Conservation (phyloP, 352 stramenopile species). For the Thraustotheca clavata region DNA sequence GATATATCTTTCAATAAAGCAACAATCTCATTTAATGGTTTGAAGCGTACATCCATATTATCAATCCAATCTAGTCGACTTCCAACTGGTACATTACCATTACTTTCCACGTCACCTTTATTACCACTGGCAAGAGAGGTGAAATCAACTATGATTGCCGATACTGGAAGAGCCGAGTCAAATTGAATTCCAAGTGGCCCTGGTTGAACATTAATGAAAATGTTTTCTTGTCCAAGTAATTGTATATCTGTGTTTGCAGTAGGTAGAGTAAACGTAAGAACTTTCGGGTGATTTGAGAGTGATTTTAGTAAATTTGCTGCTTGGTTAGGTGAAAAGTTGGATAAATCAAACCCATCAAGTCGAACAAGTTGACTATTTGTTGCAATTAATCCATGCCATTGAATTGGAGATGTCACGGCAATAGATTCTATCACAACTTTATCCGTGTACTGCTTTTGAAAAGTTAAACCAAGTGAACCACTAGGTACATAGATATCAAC, state of each 20-base stretch:
- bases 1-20: conserved; percentile 30
- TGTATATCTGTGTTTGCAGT: conserved; percentile 29
- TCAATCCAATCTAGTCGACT: conserved; percentile 47
- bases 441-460: conserved; percentile 28
- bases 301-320: conserved; percentile 33
- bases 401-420: conserved; percentile 23
- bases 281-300: conserved; percentile 35
- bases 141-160: conserved; percentile 26
- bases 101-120: conserved; percentile 19
- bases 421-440: conserved; percentile 22
- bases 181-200: conserved; percentile 32
- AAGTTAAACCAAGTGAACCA: conserved; percentile 43
- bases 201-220: conserved; percentile 22
- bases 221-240: conserved; percentile 4
- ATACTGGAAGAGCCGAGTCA: conserved; percentile 17
- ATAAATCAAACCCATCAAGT: conserved; percentile 42
- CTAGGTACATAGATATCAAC: conserved; percentile 33
- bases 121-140: not conserved
- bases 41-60: conserved; percentile 31
- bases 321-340: conserved; percentile 28
- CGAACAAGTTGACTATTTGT: conserved; percentile 37
- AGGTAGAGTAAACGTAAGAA: conserved; percentile 44
- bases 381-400: conserved; percentile 35
- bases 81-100: conserved; percentile 28
- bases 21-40: conserved; percentile 31